phyloP scores from a whole-genome alignment of 2,329 filamentous ascomycete species.

The Aspergillus eucalypticola region DNA sequence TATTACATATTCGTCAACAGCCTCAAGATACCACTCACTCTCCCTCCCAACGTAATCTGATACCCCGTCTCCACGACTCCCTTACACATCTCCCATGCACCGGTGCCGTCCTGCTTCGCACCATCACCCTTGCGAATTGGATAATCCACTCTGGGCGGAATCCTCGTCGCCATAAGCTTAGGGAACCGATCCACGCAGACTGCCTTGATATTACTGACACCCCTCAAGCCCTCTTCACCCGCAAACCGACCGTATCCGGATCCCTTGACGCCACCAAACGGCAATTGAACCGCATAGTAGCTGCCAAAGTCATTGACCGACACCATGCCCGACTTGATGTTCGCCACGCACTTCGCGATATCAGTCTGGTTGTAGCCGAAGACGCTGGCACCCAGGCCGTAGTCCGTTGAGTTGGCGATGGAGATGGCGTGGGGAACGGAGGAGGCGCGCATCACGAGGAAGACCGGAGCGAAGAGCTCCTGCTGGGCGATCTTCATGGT shows the following conservation, averaged over 20 bases:
- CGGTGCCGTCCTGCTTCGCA: slow-evolving; percentile 54
- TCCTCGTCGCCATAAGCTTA: slow-evolving; percentile 64
- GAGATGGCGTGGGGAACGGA: slow-evolving; percentile 67
- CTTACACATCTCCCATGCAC: slow-evolving; percentile 60
- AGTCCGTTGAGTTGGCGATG: slow-evolving; percentile 80
- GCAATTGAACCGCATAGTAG: slow-evolving; percentile 90
- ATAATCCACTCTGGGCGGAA: slow-evolving; percentile 79
- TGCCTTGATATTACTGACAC: slow-evolving; percentile 83
- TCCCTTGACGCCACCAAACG: slow-evolving; percentile 87
- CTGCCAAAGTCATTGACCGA: slow-evolving; percentile 93
- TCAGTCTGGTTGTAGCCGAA: slow-evolving; percentile 70
- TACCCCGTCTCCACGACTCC: slow-evolving; percentile 50
- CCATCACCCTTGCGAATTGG: slow-evolving; percentile 67
- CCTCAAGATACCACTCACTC: slow-evolving; percentile 39
- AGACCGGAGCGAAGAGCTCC: slow-evolving; percentile 91
- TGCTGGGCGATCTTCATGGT: slow-evolving; percentile 84
- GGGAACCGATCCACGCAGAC: slow-evolving; percentile 74
- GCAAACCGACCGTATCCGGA: slow-evolving; percentile 93
- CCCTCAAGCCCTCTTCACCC: slow-evolving; percentile 81
- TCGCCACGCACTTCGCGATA: slow-evolving; percentile 64
- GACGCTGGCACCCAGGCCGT: slow-evolving; percentile 84
- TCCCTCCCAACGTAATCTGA: slow-evolving; percentile 45
- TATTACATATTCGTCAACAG: slow-evolving; percentile 42
- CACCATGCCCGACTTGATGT: slow-evolving; percentile 83
- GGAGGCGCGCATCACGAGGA: slow-evolving; percentile 75